phyloP scores from a whole-genome alignment of 163 green algal genomes.

The Prototheca wickerhamii region DNA sequence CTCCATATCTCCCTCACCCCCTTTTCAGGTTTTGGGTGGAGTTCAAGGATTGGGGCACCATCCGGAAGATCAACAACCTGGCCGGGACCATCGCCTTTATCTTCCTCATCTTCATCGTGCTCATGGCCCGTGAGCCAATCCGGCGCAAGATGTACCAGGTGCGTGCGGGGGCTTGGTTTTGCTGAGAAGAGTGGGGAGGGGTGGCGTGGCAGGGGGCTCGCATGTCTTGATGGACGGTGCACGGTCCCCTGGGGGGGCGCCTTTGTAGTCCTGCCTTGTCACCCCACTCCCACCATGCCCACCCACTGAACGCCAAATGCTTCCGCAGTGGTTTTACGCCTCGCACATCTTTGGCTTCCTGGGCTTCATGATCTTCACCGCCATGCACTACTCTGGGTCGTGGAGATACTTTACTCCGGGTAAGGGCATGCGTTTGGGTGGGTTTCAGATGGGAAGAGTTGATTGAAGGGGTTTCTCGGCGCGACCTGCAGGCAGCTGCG shows the following conservation, averaged over 20 bases:
- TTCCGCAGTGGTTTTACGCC: constrained; percentile 29
- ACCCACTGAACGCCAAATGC: too few species aligned
- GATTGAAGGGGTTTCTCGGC: too few species aligned
- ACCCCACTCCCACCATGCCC: background rate
- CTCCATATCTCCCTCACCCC: background rate
- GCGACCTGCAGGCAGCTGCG: too few species aligned
- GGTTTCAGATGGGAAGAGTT: too few species aligned
- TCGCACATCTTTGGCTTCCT: constrained; percentile 36
- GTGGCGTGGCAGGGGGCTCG: too few species aligned
- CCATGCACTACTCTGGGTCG: constrained; percentile 28
- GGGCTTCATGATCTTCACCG: constrained; percentile 31
- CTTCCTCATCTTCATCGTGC: constrained; percentile 8
- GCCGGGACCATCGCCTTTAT: constrained; percentile 15
- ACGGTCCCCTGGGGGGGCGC: too few species aligned
- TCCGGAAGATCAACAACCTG: constrained; percentile 20
- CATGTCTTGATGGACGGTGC: too few species aligned
- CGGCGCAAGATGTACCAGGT: constrained; percentile 13
- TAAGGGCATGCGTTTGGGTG: background rate
- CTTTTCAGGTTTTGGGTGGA: constrained; percentile 13
- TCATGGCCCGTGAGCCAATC: constrained; percentile 6
- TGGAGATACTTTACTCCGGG: constrained; percentile 35
- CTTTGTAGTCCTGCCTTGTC: too few species aligned
- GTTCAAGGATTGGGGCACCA: constrained; percentile 10
- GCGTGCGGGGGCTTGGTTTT: constrained; percentile 14
- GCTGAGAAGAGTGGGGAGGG: constrained; percentile 11